Base-by-base conservation (phyloP, 495 filamentous ascomycete genomes). In the Penicillium angulare region DNA sequence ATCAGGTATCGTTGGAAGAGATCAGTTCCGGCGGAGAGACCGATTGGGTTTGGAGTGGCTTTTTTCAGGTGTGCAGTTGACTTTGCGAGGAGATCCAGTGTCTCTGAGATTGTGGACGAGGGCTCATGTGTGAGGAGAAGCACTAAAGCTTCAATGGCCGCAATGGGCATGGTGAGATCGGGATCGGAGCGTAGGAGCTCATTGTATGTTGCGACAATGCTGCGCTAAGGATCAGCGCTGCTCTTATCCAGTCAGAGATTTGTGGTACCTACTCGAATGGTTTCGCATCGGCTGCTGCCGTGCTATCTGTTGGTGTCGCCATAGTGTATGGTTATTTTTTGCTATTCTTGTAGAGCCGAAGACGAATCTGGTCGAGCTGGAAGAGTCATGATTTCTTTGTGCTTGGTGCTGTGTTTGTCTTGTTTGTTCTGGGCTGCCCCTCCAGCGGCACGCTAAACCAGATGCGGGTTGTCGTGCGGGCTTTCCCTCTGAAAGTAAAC, bases 1-100 rank as follows among this genome's bases (percentile, higher is more conserved):
- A 95, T 86, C 39, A 98, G 82, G 70, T 92, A 98, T 61, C 90
- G 85, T 67, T 93, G 90, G 76, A 97, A 97, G 49, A 97, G 80
- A 66, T 97, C 92, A 57, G 92, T 96, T 57, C 93, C 93, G 42
- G 95, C 93, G 27, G 87, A 89, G 17, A 97, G 79, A 21, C 92
- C 73, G 54, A 97, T 89, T 12, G 92, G 87, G 69, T 98, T 97
- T 3, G 87, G 75, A 34, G 92, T 83, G 12, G 84, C 78, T 46
- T 74, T 71, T 66, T 90, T 90, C 50, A 98, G 79, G 54, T 84
- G 81, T 7, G 75, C 67, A 50, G 88, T 89, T 50, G 89, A 84
- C 23, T 79, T 80, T 62, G 84, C 82, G 52, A 98, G 83, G 23
- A 92, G 81, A 53, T 89, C 84, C 58, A 97, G 84, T 35, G 92